phyloP scores from a whole-genome alignment of 108 stramenopile genomes.

The Stephanodiscus minutulus region DNA sequence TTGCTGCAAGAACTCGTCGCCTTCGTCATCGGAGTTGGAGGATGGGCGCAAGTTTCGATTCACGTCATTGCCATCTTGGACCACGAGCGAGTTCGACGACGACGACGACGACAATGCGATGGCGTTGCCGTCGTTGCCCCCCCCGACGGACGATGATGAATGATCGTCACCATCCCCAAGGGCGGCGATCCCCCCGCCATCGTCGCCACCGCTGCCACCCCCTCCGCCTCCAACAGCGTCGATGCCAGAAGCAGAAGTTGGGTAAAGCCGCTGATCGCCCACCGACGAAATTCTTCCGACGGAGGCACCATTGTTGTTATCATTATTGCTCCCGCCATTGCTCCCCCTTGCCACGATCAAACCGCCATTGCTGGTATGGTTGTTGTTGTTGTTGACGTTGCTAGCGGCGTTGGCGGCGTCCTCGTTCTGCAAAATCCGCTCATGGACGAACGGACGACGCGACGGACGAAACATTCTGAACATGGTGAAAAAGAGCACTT shows the following conservation, averaged over 20 bases:
- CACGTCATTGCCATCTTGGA: not conserved
- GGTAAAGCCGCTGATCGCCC: not conserved
- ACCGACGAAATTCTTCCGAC: not conserved
- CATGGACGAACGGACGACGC: conserved; percentile 23
- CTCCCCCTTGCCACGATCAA: not conserved
- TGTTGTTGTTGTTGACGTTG: conserved; percentile 9
- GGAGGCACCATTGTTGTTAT: not conserved
- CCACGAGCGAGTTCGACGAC: not conserved
- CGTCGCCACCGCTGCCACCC: too few species aligned
- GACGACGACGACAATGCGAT: too few species aligned
- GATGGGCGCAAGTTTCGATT: not conserved
- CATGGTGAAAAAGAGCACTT: not conserved
- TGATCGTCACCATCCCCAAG: too few species aligned
- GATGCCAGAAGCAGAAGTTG: not conserved
- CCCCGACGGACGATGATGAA: too few species aligned
- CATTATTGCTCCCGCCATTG: not conserved
- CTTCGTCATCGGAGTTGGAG: too few species aligned
- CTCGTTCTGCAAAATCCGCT: conserved; percentile 29
- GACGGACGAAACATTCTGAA: conserved; percentile 27
- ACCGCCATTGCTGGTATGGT: not conserved
- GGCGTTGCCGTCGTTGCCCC: too few species aligned
- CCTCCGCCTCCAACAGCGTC: not conserved
- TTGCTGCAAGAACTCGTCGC: not conserved
- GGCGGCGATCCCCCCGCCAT: too few species aligned
- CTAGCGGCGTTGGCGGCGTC: not conserved